Conservation (phyloP, 2,329 filamentous ascomycete genomes). For the Biscogniauxia sp. region DNA sequence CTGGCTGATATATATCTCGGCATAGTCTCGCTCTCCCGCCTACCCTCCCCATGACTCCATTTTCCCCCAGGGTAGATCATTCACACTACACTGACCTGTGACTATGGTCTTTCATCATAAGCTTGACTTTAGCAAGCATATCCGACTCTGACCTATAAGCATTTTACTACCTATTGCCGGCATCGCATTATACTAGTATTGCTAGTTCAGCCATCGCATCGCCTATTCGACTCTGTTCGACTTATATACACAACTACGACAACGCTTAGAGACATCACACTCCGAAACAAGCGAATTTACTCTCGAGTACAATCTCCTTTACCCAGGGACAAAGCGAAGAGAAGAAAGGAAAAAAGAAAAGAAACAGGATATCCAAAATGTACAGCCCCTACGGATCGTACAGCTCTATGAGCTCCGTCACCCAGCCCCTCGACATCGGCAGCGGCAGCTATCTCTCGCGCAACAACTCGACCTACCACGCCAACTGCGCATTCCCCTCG, state of each 20-base stretch:
- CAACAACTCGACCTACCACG: conserved; percentile 26
- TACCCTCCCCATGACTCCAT: conserved; percentile 24
- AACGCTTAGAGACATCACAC: background rate
- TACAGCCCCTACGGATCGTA: conserved; percentile 37
- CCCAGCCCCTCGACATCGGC: conserved; percentile 34
- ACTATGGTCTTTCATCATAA: conserved; percentile 13
- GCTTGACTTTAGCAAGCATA: conserved; percentile 17
- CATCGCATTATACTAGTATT: background rate
- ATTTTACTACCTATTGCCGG: background rate
- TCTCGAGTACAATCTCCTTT: background rate
- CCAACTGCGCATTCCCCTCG: conserved; percentile 42
- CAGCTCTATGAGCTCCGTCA: conserved; percentile 35
- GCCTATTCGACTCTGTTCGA: background rate
- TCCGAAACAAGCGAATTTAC: background rate
- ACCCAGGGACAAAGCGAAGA: background rate
- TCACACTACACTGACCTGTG: conserved; percentile 5
- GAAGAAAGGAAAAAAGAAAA: background rate
- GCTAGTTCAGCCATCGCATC: background rate
- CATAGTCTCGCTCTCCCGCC: conserved; percentile 23
- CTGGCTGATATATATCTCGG: conserved; percentile 29
- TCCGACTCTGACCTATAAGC: background rate
- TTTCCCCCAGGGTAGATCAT: conserved; percentile 21
- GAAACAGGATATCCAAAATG: conserved; percentile 19
- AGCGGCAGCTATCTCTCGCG: conserved; percentile 30
- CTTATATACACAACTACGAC: conserved; percentile 1